Conservation (phyloP, 257 asterid species). For the Fraxinus cuspidata region DNA sequence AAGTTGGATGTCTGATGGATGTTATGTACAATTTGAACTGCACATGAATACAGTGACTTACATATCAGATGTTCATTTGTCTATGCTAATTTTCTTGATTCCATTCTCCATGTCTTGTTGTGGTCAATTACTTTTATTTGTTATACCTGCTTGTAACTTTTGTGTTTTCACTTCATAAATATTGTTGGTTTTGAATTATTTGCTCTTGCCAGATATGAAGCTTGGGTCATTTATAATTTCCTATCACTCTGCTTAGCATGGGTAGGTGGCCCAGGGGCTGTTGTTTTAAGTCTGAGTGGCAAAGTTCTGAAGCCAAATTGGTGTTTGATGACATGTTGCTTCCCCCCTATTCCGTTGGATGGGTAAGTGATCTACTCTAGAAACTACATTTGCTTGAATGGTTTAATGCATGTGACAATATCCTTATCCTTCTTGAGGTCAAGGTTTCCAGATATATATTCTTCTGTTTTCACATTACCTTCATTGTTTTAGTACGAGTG, state of each 20-base stretch:
- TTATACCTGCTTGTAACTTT: slow-evolving; percentile 13
- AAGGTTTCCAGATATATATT: slow-evolving; percentile 1
- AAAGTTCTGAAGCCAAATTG: slow-evolving; percentile 82
- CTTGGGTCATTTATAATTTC: slow-evolving; percentile 99
- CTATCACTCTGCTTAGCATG: slow-evolving; percentile 96
- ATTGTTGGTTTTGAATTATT: slow-evolving; percentile 19
- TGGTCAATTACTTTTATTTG: slow-evolving; percentile 5
- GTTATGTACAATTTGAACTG: too few relatives aligned
- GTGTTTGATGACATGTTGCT: slow-evolving; percentile 96
- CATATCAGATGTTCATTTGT: slow-evolving; percentile 12
- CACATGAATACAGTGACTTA: not conserved
- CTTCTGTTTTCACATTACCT: not conserved
- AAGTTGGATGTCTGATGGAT: not conserved
- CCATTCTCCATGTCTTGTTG: slow-evolving; percentile 13
- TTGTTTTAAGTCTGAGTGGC: slow-evolving; percentile 84
- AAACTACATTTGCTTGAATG: slow-evolving; percentile 11
- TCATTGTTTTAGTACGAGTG: slow-evolving; percentile 13
- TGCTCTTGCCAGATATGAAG: slow-evolving; percentile 81
- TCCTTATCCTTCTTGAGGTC: not conserved
- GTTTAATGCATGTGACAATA: slow-evolving; percentile 7
- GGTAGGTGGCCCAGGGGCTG: slow-evolving; percentile 99
- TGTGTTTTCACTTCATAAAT: slow-evolving; percentile 14
- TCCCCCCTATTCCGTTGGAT: slow-evolving; percentile 83
- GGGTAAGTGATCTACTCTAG: slow-evolving; percentile 61
- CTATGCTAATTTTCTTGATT: slow-evolving; percentile 14